A percentile compares a stretch with the other conserved stretches of the same genome.
Conservation (phyloP, 1,284 basidiomycete genomes). For the Cronartium quercuum region DNA sequence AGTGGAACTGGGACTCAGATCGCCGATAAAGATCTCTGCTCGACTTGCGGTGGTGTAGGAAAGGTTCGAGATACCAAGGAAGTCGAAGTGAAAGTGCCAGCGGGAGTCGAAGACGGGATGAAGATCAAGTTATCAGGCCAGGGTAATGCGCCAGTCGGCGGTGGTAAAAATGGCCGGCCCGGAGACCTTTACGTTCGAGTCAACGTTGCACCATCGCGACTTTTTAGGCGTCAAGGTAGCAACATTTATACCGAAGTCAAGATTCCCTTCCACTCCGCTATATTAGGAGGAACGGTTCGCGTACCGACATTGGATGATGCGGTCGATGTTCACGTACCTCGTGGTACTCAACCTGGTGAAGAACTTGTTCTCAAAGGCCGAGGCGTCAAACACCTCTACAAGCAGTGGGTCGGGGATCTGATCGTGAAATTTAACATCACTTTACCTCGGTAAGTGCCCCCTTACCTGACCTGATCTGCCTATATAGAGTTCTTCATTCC, state of each 20-base stretch:
- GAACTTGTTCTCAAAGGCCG: slow-evolving; percentile 89
- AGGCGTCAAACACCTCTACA: slow-evolving; percentile 62
- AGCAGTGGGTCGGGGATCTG: slow-evolving; percentile 63
- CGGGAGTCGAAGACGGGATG: slow-evolving; percentile 96
- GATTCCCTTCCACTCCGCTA: slow-evolving; percentile 83
- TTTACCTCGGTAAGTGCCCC: slow-evolving; percentile 69
- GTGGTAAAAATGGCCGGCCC: slow-evolving; percentile 54
- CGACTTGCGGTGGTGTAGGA: slow-evolving; percentile 76
- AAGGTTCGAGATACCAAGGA: slow-evolving; percentile 73
- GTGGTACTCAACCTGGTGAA: slow-evolving; percentile 91
- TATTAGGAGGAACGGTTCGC: slow-evolving; percentile 83
- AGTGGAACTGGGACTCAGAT: slow-evolving; percentile 75
- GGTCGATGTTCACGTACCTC: slow-evolving; percentile 86
- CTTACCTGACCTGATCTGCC: not conserved
- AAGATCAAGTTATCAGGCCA: slow-evolving; percentile 72
- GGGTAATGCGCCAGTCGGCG: slow-evolving; percentile 75
- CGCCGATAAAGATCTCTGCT: slow-evolving; percentile 72
- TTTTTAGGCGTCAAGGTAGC: slow-evolving; percentile 83
- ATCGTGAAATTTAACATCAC: slow-evolving; percentile 83
- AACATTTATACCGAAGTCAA: slow-evolving; percentile 86
- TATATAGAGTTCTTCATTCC: not conserved
- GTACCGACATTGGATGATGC: slow-evolving; percentile 94
- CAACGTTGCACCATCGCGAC: slow-evolving; percentile 71
- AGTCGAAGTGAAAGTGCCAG: slow-evolving; percentile 68
- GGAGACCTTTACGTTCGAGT: slow-evolving; percentile 78